Evolutionary conservation across 192 early-diverging fungal genomes (phyloP).

Genomic region (Neocallimastix lanati): DNA sequence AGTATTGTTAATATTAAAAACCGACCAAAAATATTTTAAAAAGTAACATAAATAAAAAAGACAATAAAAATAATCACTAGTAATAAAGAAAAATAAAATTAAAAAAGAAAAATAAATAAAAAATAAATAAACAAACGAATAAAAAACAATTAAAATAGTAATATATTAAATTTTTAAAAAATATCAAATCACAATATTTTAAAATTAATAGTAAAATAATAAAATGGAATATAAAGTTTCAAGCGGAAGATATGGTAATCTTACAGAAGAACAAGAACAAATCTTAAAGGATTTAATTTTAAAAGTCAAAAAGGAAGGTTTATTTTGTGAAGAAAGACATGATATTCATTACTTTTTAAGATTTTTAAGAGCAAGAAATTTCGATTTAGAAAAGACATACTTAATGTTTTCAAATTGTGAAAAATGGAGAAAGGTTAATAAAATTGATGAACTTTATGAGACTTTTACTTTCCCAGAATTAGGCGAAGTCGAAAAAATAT

Average conservation of each 20-base stretch:
- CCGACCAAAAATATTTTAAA: too few relatives aligned
- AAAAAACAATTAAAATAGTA: too few relatives aligned
- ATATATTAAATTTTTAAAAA: too few relatives aligned
- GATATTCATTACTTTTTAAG: slow-evolving; percentile 48
- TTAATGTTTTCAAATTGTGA: slow-evolving; percentile 52
- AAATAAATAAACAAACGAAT: too few relatives aligned
- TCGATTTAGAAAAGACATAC: slow-evolving; percentile 38
- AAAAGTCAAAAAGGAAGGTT: slow-evolving; percentile 17
- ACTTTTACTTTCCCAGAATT: slow-evolving; percentile 46
- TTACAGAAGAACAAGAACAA: neutral
- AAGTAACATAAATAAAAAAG: too few relatives aligned
- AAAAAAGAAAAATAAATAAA: too few relatives aligned
- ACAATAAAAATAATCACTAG: too few relatives aligned
- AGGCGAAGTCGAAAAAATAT: slow-evolving; percentile 34
- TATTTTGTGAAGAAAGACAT: slow-evolving; percentile 34
- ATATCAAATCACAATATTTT: too few relatives aligned
- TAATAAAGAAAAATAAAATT: too few relatives aligned
- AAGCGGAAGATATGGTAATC: neutral
- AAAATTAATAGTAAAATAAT: too few relatives aligned
- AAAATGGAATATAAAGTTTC: neutral
- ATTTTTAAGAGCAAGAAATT: slow-evolving; percentile 56
- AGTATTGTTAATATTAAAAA: too few relatives aligned
- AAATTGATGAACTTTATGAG: slow-evolving; percentile 2
- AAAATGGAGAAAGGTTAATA: slow-evolving; percentile 44
- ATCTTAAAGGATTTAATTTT: slow-evolving; percentile 14